phyloP scores from a whole-genome alignment of 2,329 filamentous ascomycete genomes.

The Remersonia thermophila region DNA sequence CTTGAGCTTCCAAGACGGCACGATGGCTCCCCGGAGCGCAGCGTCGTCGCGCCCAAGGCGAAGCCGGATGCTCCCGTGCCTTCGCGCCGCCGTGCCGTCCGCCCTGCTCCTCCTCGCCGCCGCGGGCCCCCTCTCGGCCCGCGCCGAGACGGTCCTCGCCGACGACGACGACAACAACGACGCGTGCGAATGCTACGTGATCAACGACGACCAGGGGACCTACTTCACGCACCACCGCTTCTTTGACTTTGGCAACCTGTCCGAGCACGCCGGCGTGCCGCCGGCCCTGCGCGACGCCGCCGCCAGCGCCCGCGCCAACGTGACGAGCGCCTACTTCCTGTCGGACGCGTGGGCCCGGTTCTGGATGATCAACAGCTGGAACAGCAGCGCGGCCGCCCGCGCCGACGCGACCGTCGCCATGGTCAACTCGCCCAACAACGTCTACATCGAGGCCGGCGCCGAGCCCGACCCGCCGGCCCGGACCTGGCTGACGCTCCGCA shows the following conservation, averaged over 20 bases:
- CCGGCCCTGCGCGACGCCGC: constrained; percentile 20
- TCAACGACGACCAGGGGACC: constrained; percentile 30
- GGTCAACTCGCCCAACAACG: constrained; percentile 31
- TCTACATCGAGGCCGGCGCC: constrained; percentile 33
- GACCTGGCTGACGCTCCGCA: constrained; percentile 38
- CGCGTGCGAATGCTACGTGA: constrained; percentile 36
- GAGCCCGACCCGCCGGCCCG: constrained; percentile 25
- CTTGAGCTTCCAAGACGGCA: too few relatives aligned
- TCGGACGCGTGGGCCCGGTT: constrained; percentile 23
- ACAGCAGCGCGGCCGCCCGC: constrained; percentile 21
- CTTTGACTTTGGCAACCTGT: constrained; percentile 36
- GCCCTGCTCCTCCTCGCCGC: constrained; percentile 13
- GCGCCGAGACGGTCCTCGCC: too few relatives aligned
- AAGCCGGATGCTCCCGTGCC: too few relatives aligned
- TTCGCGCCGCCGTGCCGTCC: too few relatives aligned
- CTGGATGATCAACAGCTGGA: constrained; percentile 30
- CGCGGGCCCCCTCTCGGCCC: constrained; percentile 5
- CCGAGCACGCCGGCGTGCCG: constrained; percentile 27
- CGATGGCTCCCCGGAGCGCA: too few relatives aligned
- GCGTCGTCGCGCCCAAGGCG: too few relatives aligned
- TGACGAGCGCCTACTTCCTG: constrained; percentile 29
- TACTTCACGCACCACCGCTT: constrained; percentile 36
- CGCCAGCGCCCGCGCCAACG: constrained; percentile 17
- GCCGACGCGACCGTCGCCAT: constrained; percentile 23
- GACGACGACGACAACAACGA: constrained; percentile 19